Evolutionary conservation across 208 protist species (phyloP), one percentile per base, ranked within the genome.

Genomic region (Trypanosoma caninum): DNA sequence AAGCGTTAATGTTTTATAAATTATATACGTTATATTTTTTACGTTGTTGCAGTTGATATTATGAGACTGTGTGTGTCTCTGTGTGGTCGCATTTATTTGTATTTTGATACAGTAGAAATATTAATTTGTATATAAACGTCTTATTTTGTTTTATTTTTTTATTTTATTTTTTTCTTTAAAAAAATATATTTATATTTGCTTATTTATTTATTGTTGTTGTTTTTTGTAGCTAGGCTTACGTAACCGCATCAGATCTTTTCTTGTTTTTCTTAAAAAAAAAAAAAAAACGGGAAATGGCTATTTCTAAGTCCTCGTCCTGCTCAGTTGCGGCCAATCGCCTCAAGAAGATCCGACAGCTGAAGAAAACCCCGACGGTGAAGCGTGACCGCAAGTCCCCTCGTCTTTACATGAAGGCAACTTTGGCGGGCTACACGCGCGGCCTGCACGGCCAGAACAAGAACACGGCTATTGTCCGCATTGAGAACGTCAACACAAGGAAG

Each of bases 401-500:
- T 55, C 84, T 97, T 38, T 97, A 93, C 84, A 94, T 95, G 89
- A 93, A 93, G 78, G 91, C 68, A 18, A 94, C 91, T 46, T 64
- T 97, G 46, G 84, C 86, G 9, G 85, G 87, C 55, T 97, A 95
- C 88, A 89, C 85, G 33, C 84, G 93, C 50, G 84, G 84, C 27
- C 84, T 97, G 22, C 76, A 91, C 75, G 95, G 90, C 33, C 97
- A 99, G 90, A 87, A 95, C 68, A 86, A 94, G 76, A 66, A 98
- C 78, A 96, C 86, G 27, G 91, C 94, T n/a, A 76, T 99, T 37
- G 53, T 99, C 14, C 96, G 93, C 78, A 82, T 99, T 60, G 96
- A 99, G 78, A 98, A 98, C 74, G 96, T 98, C 41, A 91, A 97
- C 72, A 94, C 83, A 59, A 93, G 87, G 65, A 82, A 97, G 51